Evolutionary conservation across 2,329 filamentous ascomycete species (phyloP).

Genomic region (Dactylellina leptospora): DNA sequence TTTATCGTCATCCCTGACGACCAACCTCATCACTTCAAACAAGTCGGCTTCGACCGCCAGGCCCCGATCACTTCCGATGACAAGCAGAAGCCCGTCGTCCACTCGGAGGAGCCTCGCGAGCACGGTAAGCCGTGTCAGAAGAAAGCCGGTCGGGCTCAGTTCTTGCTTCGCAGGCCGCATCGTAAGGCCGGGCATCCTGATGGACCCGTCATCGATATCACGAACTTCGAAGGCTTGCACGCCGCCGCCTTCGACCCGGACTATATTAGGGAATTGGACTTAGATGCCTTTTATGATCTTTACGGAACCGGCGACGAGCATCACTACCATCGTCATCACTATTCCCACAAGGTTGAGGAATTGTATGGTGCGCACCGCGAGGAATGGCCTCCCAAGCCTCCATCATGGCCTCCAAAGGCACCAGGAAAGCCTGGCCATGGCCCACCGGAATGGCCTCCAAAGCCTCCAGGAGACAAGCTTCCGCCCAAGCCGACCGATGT

Average conservation of each 20-base stretch:
- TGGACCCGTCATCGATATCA: background rate
- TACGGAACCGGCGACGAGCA: constrained; percentile 4
- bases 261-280: background rate
- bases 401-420: constrained; percentile 11
- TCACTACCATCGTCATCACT: background rate
- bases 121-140: constrained; percentile 11
- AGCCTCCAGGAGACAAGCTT: background rate
- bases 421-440: background rate
- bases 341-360: background rate
- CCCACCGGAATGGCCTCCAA: constrained; percentile 5
- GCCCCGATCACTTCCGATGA: constrained; percentile 41
- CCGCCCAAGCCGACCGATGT: background rate
- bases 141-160: constrained; percentile 27
- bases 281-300: constrained; percentile 4
- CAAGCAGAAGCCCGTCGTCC: constrained; percentile 5
- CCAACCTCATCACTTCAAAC: constrained; percentile 15
- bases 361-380: background rate
- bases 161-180: constrained; percentile 21
- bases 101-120: constrained; percentile 1
- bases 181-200: background rate
- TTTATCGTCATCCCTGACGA: constrained; percentile 44
- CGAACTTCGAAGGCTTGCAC: constrained; percentile 11
- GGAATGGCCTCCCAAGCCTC: constrained; percentile 21
- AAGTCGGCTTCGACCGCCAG: constrained; percentile 30
- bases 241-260: background rate